Evolutionary conservation across 1,284 basidiomycete species (phyloP), one percentile per base, ranked within the genome.

Genomic region (Malassezia slooffiae): DNA sequence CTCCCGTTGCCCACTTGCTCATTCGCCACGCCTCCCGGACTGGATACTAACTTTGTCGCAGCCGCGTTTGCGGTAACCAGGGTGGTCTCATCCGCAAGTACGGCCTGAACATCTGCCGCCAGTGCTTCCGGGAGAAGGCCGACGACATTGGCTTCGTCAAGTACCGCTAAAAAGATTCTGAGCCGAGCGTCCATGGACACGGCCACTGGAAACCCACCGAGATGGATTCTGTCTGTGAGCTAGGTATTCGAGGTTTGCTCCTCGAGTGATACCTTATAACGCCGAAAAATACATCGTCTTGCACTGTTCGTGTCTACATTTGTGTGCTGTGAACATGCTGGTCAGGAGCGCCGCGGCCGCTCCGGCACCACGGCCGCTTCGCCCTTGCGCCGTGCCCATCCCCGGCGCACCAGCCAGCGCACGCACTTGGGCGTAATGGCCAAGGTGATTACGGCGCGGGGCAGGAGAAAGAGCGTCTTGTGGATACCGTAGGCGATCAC

Each of bases 401-500:
- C 61, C 32, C 58, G 51, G 32, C 38, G 54, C 20, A 60, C 52
- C 27, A 66, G 46, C 55, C 55, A 58, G 19, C 61, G 61, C 3
- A 93, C 89, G 19, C 93, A 72, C 57, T 76, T 77, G 0, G 90
- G 90, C 1, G 89, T 93, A 47, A 88, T 73, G 1, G 80, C 82
- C 1, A 86, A 88, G 0, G 91, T 95, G 50, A 91, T 70, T 0
- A 86, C 90, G 0, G 95, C 79, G 17, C 93, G 74, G 16, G 96
- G 70, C 5, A 93, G 91, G n/a, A 96, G 69, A 62, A 96, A 81
- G 0, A 88, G 68, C 0, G 88, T 93, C 74, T 97, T 97, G 77
- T 97, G 91, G 41, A 97, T 80, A 7, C 85, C 84, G 70, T 90
- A 97, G 6, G 93, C 91, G 48, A 97, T 74, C 0, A 87, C 79